Evolutionary conservation across 805 yeast species (phyloP).

Genomic region (Limtongozyma cylindracea): DNA sequence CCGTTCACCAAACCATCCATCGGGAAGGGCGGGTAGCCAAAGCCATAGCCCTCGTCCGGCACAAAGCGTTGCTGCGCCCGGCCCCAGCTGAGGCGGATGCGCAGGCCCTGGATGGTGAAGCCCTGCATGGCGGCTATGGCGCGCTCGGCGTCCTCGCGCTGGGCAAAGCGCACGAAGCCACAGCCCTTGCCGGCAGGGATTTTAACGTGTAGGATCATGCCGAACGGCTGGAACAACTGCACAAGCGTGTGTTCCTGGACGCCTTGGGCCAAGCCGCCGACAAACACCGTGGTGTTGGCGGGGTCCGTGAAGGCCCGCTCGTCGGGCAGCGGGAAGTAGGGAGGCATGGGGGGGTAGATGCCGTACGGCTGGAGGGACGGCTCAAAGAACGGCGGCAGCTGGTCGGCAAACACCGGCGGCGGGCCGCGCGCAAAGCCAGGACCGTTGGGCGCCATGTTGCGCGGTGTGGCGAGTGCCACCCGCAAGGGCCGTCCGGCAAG

Average conservation of each 20-base stretch:
- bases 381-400: too few relatives aligned
- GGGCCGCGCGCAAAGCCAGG: too few relatives aligned
- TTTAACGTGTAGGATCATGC: slow-evolving; percentile 40
- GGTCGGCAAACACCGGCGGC: too few relatives aligned
- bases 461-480: slow-evolving; percentile 62
- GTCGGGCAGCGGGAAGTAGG: too few relatives aligned
- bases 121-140: slow-evolving; percentile 83
- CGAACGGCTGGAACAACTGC: slow-evolving; percentile 46
- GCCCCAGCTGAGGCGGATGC: slow-evolving; percentile 80
- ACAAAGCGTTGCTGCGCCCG: too few relatives aligned
- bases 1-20: too few relatives aligned
- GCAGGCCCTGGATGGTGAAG: slow-evolving; percentile 60
- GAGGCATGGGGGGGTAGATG: too few relatives aligned
- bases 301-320: slow-evolving; percentile 16
- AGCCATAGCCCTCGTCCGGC: too few relatives aligned
- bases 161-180: slow-evolving; percentile 68
- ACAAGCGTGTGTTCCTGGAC: slow-evolving; percentile 35
- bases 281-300: slow-evolving; percentile 50
- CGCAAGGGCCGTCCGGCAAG: slow-evolving; percentile 55
- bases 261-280: slow-evolving; percentile 49
- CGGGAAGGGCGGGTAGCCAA: too few relatives aligned
- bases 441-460: slow-evolving; percentile 8
- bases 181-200: slow-evolving; percentile 69
- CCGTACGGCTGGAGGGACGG: too few relatives aligned
- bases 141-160: slow-evolving; percentile 60